Percentiles rank a stretch among this genome's conserved stretches.
phyloP scores from a whole-genome alignment of 306 rosid genomes.

The Trichosanthes cucumerina region DNA sequence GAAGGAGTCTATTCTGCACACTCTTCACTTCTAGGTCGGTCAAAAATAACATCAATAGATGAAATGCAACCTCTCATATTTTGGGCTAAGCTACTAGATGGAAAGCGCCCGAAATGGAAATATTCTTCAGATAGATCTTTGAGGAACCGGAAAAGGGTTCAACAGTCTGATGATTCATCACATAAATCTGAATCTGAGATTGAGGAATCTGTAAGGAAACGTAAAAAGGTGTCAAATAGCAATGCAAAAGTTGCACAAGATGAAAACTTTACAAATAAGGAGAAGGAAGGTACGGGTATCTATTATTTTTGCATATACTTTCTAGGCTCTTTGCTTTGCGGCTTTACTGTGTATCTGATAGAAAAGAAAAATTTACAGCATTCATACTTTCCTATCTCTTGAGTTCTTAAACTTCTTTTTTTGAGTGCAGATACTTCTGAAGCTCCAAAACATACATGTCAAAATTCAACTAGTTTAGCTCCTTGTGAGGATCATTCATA shows the following conservation, averaged over 20 bases:
- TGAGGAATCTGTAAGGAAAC: constrained; percentile 45
- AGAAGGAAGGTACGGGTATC: constrained; percentile 46
- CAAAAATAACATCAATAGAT: constrained; percentile 22
- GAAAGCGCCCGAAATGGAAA: constrained; percentile 65
- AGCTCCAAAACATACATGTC: constrained; percentile 14
- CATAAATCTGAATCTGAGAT: constrained; percentile 22
- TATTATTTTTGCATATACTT: constrained; percentile 8
- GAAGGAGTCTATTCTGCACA: constrained; percentile 38
- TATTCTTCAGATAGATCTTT: constrained; percentile 38
- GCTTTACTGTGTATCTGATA: neutral
- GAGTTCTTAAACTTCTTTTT: constrained; percentile 22
- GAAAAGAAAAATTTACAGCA: neutral
- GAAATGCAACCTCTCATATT: constrained; percentile 42
- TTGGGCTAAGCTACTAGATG: constrained; percentile 64
- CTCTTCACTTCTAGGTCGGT: constrained; percentile 44
- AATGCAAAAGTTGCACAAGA: constrained; percentile 30
- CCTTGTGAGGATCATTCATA: constrained; percentile 17
- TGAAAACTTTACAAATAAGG: constrained; percentile 18
- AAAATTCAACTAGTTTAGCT: constrained; percentile 20
- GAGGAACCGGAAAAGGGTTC: constrained; percentile 63
- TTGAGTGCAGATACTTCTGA: constrained; percentile 25
- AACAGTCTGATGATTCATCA: constrained; percentile 24
- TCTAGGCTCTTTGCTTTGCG: neutral
- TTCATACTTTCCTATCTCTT: constrained; percentile 10
- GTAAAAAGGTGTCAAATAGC: constrained; percentile 37